These are phyloP conservation scores for Saccharomyces hybrid DNA, from an alignment of 1,139 yeast genomes.

Conservation along the genomic window DNA sequence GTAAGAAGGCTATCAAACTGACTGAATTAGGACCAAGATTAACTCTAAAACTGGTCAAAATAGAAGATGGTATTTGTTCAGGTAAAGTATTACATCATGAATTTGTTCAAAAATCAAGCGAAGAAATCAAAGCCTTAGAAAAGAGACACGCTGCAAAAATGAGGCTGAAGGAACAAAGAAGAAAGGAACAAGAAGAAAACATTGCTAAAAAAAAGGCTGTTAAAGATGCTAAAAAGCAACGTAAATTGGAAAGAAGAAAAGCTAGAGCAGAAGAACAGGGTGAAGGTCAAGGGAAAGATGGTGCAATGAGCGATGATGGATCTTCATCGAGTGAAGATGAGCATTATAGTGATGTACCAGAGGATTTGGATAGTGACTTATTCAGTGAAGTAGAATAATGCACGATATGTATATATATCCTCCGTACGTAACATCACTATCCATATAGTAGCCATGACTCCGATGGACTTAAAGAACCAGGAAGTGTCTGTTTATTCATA, in stretches of 20 bases:
- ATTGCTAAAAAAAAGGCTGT: constrained; percentile 69
- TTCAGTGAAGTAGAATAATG: constrained; percentile 30
- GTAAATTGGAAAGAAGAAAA: constrained; percentile 55
- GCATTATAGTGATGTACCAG: constrained; percentile 35
- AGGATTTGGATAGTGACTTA: constrained; percentile 37
- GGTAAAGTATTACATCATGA: constrained; percentile 89
- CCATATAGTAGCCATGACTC: background rate
- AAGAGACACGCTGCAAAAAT: constrained; percentile 56
- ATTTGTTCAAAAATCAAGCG: constrained; percentile 50
- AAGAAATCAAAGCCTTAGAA: constrained; percentile 57
- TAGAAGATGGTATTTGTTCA: constrained; percentile 82
- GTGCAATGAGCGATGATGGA: constrained; percentile 21
- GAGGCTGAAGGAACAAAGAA: constrained; percentile 61
- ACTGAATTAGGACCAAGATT: constrained; percentile 93
- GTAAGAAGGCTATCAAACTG: constrained; percentile 83
- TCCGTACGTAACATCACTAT: background rate
- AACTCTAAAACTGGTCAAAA: constrained; percentile 66
- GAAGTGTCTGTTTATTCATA: background rate
- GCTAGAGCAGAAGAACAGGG: constrained; percentile 22
- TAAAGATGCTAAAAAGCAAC: constrained; percentile 63
- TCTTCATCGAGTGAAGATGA: constrained; percentile 12
- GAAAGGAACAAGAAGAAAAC: constrained; percentile 71
- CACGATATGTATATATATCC: background rate
- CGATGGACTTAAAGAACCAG: background rate
- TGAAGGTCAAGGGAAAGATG: constrained; percentile 16